Base-by-base conservation (phyloP, 2,329 filamentous ascomycete species). In the Exophiala bonariae region DNA sequence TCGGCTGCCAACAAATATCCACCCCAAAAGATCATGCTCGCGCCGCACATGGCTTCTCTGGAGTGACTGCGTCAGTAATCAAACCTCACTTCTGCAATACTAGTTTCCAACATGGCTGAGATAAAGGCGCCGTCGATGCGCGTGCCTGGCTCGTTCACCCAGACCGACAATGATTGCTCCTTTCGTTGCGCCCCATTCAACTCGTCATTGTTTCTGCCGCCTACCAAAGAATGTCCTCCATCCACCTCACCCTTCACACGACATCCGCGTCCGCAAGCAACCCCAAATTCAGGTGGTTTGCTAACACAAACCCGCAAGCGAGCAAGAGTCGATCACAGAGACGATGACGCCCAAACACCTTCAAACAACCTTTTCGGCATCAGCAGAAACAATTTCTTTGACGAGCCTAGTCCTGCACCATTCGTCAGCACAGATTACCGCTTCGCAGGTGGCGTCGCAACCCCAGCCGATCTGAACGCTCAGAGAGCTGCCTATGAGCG, bases 381-480 rank as follows among this genome's bases (percentile, higher is more conserved):
- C 26, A 28, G n/a, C 40, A 22, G 9, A 32, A 26, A 8, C 5
- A 35, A 32, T 20, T 19, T 30, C 18, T 36, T 46, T 26, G 52
- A 55, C 28, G 42, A 42, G 13, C 34, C 47, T 18, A 67, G 66
- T 41, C 65, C 68, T 28, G 60, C 65, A 6, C 66, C 68, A 20
- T 60, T 72, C 11, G 63, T 66, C 31, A 68, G 63, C 43, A 63
- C 67, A 18, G 60, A 66, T 34, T 72, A 71, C 51, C 61, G 62
- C 22, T 62, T 69, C 46, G 63, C 63, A 23, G 62, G 60, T 49
- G 65, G 63, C 7, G 51, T 65, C 13, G 63, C 66, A 46, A 60
- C 62, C 7, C 55, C 62, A n/a, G 50, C 26, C 18, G 61, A 48
- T 54, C 62, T 48, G 56, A 59, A 41, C 49, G 56, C 42, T 42